phyloP scores from a whole-genome alignment of 768 basidiomycete species.

The Stropharia rugosoannulata region DNA sequence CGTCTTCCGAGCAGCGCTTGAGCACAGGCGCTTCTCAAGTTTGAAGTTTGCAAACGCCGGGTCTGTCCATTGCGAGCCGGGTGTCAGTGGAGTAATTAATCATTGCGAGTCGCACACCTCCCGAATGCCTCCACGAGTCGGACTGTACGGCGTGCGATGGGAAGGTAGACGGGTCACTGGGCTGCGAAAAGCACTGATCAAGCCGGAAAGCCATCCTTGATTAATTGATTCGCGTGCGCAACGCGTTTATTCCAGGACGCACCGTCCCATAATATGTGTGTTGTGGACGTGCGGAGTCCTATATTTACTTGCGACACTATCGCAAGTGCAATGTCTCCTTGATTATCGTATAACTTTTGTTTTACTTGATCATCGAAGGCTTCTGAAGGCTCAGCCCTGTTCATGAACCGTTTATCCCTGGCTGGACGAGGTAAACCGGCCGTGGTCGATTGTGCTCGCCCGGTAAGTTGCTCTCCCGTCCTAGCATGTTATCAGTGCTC shows the following conservation, averaged over 20 bases:
- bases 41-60: no score
- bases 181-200: no score
- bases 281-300: not conserved
- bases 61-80: no score
- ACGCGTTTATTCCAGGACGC: not conserved
- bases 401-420: not conserved
- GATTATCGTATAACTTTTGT: slow-evolving; percentile 1
- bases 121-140: no score
- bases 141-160: no score
- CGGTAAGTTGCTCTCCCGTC: no score
- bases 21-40: no score
- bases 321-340: slow-evolving; percentile 4
- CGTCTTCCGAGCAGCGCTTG: no score
- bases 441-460: not conserved
- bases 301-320: slow-evolving; percentile 7
- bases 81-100: no score
- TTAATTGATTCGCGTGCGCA: not conserved
- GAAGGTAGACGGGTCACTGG: no score
- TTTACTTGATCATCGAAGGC: not conserved
- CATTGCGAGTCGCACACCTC: no score
- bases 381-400: not conserved
- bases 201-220: not conserved
- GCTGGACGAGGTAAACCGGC: not conserved
- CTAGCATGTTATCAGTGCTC: no score
- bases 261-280: not conserved